Evolutionary conservation across 345 rosid genomes (phyloP).

Genomic region (Brassica cretica): DNA sequence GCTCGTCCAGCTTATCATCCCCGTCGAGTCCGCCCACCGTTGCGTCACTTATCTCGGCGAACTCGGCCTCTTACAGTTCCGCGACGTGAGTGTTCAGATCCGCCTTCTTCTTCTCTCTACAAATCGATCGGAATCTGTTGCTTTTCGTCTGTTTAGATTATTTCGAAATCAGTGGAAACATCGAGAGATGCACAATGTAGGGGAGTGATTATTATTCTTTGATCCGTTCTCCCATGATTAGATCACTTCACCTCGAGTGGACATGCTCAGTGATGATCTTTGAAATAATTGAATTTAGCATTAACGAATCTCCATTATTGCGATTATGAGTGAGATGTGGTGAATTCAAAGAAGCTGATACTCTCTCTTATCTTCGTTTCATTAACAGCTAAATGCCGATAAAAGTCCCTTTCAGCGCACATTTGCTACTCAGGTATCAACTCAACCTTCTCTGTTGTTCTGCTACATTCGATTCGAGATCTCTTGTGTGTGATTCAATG

Average conservation of each 20-base stretch:
- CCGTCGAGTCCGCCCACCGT: constrained; percentile 88
- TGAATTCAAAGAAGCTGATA: constrained; percentile 19
- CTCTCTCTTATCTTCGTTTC: constrained; percentile 23
- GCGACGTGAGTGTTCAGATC: constrained; percentile 74
- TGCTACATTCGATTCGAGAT: background rate
- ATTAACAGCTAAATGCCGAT: constrained; percentile 77
- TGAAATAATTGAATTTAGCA: constrained; percentile 1
- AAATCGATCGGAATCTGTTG: constrained; percentile 20
- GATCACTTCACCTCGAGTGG: background rate
- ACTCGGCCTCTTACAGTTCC: constrained; percentile 76
- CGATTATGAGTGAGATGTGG: constrained; percentile 3
- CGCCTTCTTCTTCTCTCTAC: constrained; percentile 25
- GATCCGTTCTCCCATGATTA: background rate
- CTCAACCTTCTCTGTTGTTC: constrained; percentile 2
- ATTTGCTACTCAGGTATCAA: constrained; percentile 87
- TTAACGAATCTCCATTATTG: constrained; percentile 4
- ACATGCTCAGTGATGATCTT: constrained; percentile 27
- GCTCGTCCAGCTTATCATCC: constrained; percentile 90
- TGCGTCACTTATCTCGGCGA: constrained; percentile 81
- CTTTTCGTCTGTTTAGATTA: background rate
- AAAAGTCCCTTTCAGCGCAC: constrained; percentile 95
- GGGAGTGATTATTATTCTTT: background rate
- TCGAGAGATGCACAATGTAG: background rate
- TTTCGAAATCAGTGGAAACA: background rate
- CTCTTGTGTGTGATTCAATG: background rate